These are phyloP conservation scores for Microsporum audouinii DNA, from an alignment of 2,329 filamentous ascomycete genomes.

Conservation along the genomic window DNA sequence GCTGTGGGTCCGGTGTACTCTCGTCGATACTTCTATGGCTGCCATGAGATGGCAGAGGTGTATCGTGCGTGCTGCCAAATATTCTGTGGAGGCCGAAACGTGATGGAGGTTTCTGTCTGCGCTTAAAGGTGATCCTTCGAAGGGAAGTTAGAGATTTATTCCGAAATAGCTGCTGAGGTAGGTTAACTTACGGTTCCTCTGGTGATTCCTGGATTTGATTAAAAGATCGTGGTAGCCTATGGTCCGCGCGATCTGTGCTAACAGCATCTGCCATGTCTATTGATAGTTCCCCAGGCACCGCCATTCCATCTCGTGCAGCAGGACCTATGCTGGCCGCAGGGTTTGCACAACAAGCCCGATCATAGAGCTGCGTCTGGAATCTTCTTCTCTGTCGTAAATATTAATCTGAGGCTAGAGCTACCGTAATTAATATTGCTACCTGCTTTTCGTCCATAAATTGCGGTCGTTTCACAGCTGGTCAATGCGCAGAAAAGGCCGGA, in stretches of 20 bases:
- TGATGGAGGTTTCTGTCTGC: conserved; percentile 31
- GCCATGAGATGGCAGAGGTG: not conserved
- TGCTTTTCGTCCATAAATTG: no score
- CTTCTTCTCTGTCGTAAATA: not conserved
- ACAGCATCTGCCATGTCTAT: conserved; percentile 15
- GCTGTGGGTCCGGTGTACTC: conserved; percentile 14
- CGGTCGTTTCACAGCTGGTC: not conserved
- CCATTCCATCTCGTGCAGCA: not conserved
- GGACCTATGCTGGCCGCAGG: not conserved
- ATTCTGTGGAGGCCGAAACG: conserved; percentile 32
- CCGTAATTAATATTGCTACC: no score
- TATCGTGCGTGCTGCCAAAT: conserved; percentile 21
- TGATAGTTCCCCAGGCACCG: conserved; percentile 14
- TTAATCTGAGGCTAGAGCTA: no score
- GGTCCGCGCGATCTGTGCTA: conserved; percentile 15
- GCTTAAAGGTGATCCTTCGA: conserved; percentile 33
- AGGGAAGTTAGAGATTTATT: not conserved
- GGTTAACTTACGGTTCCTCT: conserved; percentile 25
- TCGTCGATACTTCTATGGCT: conserved; percentile 11
- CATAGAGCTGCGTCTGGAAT: not conserved
- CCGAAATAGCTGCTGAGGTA: not conserved
- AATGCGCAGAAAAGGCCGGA: not conserved
- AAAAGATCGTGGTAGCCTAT: conserved; percentile 3
- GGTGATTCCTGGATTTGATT: conserved; percentile 19
- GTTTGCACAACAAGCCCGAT: not conserved